These are phyloP conservation scores for Mortierella sp. DNA, from an alignment of 371 early-diverging fungal genomes.

Conservation along the genomic window DNA sequence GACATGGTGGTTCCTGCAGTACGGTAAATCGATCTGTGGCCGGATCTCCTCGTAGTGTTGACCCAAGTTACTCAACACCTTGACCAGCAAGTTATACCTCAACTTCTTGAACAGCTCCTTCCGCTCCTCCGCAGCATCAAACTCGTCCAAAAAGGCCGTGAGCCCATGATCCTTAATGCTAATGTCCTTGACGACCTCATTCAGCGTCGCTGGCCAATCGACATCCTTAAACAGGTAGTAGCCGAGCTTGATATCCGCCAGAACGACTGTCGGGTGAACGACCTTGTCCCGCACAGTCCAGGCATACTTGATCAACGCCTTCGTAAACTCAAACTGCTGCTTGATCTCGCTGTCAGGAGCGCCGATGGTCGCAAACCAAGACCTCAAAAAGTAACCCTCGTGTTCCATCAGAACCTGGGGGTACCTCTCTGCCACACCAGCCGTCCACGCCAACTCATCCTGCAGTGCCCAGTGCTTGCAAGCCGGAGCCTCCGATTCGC, in stretches of 20 bases:
- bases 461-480: slow-evolving; percentile 21
- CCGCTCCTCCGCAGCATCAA: slow-evolving; percentile 6
- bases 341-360: slow-evolving; percentile 30
- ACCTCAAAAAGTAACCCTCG: slow-evolving; percentile 27
- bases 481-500: slow-evolving; percentile 21
- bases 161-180: neutral
- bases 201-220: neutral
- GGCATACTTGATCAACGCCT: slow-evolving; percentile 10
- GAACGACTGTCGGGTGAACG: neutral
- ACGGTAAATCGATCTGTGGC: neutral
- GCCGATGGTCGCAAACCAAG: slow-evolving; percentile 40
- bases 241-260: neutral
- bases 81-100: slow-evolving; percentile 29
- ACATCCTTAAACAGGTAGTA: slow-evolving; percentile 26
- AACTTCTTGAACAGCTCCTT: slow-evolving; percentile 31
- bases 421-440: slow-evolving; percentile 10
- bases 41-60: slow-evolving; percentile 28
- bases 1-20: neutral
- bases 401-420: slow-evolving; percentile 17
- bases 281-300: neutral
- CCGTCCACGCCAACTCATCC: slow-evolving; percentile 44
- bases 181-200: too few relatives aligned
- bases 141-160: neutral
- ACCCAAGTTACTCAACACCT: slow-evolving; percentile 44
- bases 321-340: slow-evolving; percentile 27